phyloP scores from a whole-genome alignment of 2,329 filamentous ascomycete genomes.

The Pyrenophora graminea region DNA sequence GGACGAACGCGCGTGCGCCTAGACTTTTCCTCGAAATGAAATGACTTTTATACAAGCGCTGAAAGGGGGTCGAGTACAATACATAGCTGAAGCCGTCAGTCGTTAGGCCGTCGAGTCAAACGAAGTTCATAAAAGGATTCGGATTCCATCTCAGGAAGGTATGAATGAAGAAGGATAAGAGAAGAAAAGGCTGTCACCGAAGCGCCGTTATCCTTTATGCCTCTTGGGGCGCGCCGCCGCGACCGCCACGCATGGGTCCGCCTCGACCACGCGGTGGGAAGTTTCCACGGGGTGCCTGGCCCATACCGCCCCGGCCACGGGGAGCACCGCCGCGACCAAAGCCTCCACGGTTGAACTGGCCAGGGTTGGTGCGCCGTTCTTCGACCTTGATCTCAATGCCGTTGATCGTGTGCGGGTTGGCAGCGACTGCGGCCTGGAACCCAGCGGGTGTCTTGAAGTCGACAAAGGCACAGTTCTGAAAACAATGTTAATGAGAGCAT shows the following conservation, averaged over 20 bases:
- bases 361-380: slow-evolving; percentile 71
- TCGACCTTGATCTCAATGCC: slow-evolving; percentile 85
- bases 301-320: slow-evolving; percentile 65
- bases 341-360: slow-evolving; percentile 40
- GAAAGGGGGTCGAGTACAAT: slow-evolving; percentile 41
- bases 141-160: not conserved
- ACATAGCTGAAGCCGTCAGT: slow-evolving; percentile 45
- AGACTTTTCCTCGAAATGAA: slow-evolving; percentile 43
- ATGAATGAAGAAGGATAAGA: slow-evolving; percentile 12
- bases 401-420: slow-evolving; percentile 84
- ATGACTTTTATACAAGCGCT: slow-evolving; percentile 47
- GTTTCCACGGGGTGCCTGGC: slow-evolving; percentile 67
- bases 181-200: not conserved
- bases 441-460: slow-evolving; percentile 83
- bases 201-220: slow-evolving; percentile 28
- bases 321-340: slow-evolving; percentile 49
- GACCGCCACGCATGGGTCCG: slow-evolving; percentile 60
- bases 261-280: slow-evolving; percentile 73
- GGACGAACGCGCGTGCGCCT: slow-evolving; percentile 35
- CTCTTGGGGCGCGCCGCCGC: slow-evolving; percentile 39
- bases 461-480: slow-evolving; percentile 92
- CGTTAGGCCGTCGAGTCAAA: slow-evolving; percentile 30
- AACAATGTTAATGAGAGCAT: slow-evolving; percentile 19
- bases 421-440: slow-evolving; percentile 79
- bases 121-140: slow-evolving; percentile 17